Evolutionary conservation across 2,329 filamentous ascomycete species (phyloP).

Genomic region (Venturiaceae sp.): DNA sequence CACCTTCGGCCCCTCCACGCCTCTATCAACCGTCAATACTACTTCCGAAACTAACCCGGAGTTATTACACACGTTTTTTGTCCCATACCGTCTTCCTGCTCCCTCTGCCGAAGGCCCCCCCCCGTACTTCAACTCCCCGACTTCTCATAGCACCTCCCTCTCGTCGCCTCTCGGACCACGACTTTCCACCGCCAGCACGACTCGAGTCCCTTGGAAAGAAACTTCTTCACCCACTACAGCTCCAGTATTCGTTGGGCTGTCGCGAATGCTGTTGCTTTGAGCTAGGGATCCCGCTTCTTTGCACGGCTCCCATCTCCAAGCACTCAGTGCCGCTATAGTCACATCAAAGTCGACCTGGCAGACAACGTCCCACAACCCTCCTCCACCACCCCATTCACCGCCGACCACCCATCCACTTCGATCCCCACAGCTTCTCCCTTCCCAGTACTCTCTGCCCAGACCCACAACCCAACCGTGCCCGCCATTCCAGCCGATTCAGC

Average conservation of each 20-base stretch:
- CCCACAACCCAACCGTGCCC: conserved; percentile 12
- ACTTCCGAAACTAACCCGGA: background rate
- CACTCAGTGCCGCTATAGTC: background rate
- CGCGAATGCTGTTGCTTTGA: conserved; percentile 6
- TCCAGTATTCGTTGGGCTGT: background rate
- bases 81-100: background rate
- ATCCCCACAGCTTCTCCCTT: conserved; percentile 4
- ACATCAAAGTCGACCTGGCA: conserved; percentile 58
- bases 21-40: background rate
- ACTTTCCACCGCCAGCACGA: background rate
- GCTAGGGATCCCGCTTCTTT: background rate
- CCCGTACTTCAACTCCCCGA: background rate
- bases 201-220: background rate
- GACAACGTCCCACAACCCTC: conserved; percentile 57
- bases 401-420: conserved; percentile 1
- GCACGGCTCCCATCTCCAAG: background rate
- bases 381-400: conserved; percentile 54
- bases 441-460: conserved; percentile 18
- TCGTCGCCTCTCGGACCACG: background rate
- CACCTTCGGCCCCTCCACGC: background rate
- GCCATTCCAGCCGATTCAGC: conserved; percentile 9
- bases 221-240: background rate
- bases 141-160: too few species aligned
- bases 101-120: too few species aligned
- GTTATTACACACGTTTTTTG: background rate